Evolutionary conservation across 2,329 filamentous ascomycete genomes (phyloP).

Genomic region (Coniochaeta pulveracea): DNA sequence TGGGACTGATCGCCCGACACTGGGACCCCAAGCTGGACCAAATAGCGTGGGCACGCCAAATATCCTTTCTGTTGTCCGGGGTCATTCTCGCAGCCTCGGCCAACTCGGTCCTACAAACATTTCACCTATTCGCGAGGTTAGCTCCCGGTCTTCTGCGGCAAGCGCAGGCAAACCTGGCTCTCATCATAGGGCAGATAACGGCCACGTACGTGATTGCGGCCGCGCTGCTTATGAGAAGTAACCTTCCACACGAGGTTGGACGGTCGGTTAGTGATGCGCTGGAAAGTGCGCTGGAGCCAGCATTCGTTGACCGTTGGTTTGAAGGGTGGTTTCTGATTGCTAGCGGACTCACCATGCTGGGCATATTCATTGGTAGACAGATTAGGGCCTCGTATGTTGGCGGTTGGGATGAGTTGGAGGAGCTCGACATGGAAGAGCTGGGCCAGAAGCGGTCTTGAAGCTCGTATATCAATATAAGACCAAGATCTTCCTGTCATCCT

Average conservation of each 20-base stretch:
- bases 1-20: constrained; percentile 70
- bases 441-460: constrained; percentile 57
- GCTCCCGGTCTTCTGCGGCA: constrained; percentile 60
- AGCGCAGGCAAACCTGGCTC: constrained; percentile 65
- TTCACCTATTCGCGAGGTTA: constrained; percentile 69
- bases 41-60: constrained; percentile 71
- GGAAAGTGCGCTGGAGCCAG: constrained; percentile 61
- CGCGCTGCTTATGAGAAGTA: constrained; percentile 65
- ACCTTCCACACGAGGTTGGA: constrained; percentile 66
- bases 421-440: constrained; percentile 56
- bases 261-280: constrained; percentile 68
- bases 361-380: constrained; percentile 61
- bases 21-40: constrained; percentile 78
- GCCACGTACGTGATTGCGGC: constrained; percentile 80
- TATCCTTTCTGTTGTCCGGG: constrained; percentile 73
- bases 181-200: constrained; percentile 69
- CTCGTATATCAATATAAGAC: too few species aligned
- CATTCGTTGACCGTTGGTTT: constrained; percentile 74
- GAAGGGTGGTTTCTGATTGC: constrained; percentile 74
- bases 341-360: constrained; percentile 53
- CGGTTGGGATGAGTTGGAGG: constrained; percentile 47
- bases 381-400: constrained; percentile 27
- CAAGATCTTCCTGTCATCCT: too few species aligned
- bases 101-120: constrained; percentile 75
- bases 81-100: constrained; percentile 75